phyloP scores from a whole-genome alignment of 768 basidiomycete species.

The Hericium rajendrae region DNA sequence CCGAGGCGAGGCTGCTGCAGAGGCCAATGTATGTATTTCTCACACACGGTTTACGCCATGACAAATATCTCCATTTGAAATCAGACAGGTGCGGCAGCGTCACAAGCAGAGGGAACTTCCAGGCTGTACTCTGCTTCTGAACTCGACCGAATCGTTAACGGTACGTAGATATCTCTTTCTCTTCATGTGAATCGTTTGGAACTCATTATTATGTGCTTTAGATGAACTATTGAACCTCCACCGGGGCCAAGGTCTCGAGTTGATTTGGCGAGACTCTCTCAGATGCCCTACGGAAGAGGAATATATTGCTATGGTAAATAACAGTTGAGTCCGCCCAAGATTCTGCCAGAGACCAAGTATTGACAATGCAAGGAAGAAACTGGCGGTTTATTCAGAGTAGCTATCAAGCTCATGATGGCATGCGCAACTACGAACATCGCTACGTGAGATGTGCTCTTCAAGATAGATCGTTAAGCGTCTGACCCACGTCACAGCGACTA shows the following conservation, averaged over 20 bases:
- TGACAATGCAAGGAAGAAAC: slow-evolving; percentile 51
- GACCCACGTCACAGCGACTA: slow-evolving; percentile 51
- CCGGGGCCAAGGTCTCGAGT: slow-evolving; percentile 89
- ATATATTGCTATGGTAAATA: slow-evolving; percentile 93
- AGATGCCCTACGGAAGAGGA: slow-evolving; percentile 91
- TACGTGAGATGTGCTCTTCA: slow-evolving; percentile 32
- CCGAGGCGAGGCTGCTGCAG: slow-evolving; percentile 18
- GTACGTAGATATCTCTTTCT: slow-evolving; percentile 25
- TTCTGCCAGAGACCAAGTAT: not conserved
- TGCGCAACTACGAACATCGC: slow-evolving; percentile 53
- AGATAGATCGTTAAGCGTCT: not conserved
- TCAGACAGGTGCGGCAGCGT: not conserved
- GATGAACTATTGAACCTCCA: slow-evolving; percentile 43
- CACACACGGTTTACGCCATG: not conserved
- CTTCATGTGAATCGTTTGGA: not conserved
- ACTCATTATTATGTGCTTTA: not conserved
- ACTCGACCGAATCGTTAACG: slow-evolving; percentile 66
- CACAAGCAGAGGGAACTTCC: not conserved
- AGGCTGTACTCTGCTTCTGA: slow-evolving; percentile 29
- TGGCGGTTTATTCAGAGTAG: slow-evolving; percentile 85
- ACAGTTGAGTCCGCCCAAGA: slow-evolving; percentile 44
- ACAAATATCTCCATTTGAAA: no score
- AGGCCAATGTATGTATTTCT: not conserved
- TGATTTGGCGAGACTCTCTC: slow-evolving; percentile 89
- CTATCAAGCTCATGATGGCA: slow-evolving; percentile 95